Conservation (phyloP, 73 alveolate species). For the Paramecium pentaurelia region DNA sequence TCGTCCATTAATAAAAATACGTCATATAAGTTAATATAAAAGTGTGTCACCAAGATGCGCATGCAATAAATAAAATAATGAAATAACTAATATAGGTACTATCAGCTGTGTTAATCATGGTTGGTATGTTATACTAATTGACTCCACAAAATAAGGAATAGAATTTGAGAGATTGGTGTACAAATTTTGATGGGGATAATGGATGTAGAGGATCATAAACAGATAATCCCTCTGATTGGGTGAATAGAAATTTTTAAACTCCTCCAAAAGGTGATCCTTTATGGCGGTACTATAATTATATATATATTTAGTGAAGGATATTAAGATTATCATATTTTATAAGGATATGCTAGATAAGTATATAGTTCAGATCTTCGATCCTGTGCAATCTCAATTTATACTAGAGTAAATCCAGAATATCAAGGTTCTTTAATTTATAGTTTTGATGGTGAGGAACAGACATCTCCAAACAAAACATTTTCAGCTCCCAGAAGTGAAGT, state of each 20-base stretch:
- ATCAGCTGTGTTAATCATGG: background rate
- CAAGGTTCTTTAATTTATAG: conserved; percentile 60
- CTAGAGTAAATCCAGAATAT: conserved; percentile 79
- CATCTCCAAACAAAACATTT: conserved; percentile 48
- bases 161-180: conserved; percentile 61
- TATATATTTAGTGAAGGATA: conserved; percentile 60
- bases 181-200: conserved; percentile 84
- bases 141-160: background rate
- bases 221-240: conserved; percentile 86
- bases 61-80: background rate
- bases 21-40: background rate
- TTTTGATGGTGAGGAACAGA: conserved; percentile 53
- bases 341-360: conserved; percentile 78
- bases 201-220: conserved; percentile 82
- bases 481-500: conserved; percentile 64
- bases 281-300: conserved; percentile 50
- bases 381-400: conserved; percentile 77
- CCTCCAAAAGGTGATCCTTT: conserved; percentile 83
- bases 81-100: background rate
- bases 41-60: conserved; percentile 7
- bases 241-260: conserved; percentile 84
- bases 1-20: background rate
- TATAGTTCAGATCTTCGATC: conserved; percentile 70
- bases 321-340: conserved; percentile 82
- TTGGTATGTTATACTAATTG: background rate